Evolutionary conservation across 176 grass and related monocot genomes (phyloP).

Genomic region (Aegilops sharonensis): DNA sequence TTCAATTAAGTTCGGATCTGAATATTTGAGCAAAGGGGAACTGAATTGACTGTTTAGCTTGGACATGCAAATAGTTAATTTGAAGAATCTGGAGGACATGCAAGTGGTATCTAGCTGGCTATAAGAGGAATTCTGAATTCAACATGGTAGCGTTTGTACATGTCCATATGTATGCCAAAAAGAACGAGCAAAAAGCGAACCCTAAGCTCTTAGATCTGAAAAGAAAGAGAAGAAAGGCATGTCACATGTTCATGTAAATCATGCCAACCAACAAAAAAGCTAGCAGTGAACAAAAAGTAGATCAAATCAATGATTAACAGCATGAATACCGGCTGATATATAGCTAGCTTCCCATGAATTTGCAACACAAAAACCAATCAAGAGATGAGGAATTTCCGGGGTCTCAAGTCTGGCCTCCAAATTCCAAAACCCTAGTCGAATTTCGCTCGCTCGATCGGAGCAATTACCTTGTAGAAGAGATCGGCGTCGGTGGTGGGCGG

Average conservation of each 20-base stretch:
- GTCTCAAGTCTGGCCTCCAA: neutral
- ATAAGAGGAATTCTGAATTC: slow-evolving; percentile 21
- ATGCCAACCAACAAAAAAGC: slow-evolving; percentile 45
- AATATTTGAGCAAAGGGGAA: slow-evolving; percentile 6
- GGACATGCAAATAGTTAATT: slow-evolving; percentile 28
- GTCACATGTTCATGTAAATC: slow-evolving; percentile 33
- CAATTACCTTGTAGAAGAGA: slow-evolving; percentile 71
- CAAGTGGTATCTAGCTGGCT: slow-evolving; percentile 24
- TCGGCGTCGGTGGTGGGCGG: slow-evolving; percentile 43
- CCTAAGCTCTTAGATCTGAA: slow-evolving; percentile 55
- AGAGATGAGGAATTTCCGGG: neutral
- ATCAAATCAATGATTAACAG: slow-evolving; percentile 30
- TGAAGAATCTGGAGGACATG: slow-evolving; percentile 16
- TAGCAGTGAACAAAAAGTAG: slow-evolving; percentile 15
- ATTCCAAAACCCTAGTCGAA: slow-evolving; percentile 27
- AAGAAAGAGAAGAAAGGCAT: slow-evolving; percentile 30
- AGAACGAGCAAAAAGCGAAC: slow-evolving; percentile 46
- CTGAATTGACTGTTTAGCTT: slow-evolving; percentile 11
- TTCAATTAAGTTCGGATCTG: slow-evolving; percentile 27
- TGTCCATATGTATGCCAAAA: slow-evolving; percentile 37
- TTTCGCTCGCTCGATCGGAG: neutral
- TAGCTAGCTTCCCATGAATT: neutral
- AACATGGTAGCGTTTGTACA: slow-evolving; percentile 24
- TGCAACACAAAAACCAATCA: neutral
- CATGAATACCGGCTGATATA: neutral